phyloP scores from a whole-genome alignment of 352 stramenopile species.

The Peronospora destructor region DNA sequence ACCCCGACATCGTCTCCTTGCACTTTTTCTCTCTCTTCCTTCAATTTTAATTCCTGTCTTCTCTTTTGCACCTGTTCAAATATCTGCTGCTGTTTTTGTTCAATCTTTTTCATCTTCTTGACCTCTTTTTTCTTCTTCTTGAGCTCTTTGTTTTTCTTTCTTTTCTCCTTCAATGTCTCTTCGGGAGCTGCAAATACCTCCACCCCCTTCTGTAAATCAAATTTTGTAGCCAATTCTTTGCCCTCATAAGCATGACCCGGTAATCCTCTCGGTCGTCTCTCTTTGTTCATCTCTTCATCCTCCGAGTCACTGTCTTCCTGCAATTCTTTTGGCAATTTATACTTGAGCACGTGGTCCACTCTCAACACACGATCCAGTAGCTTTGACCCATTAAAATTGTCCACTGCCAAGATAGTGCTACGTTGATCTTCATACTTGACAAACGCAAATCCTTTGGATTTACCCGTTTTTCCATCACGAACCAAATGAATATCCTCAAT shows the following conservation, averaged over 20 bases:
- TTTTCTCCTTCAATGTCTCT: conserved; percentile 50
- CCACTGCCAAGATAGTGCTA: conserved; percentile 94
- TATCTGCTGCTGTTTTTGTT: conserved; percentile 45
- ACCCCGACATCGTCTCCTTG: conserved; percentile 4
- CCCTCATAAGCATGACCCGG: conserved; percentile 85
- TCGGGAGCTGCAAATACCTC: conserved; percentile 74
- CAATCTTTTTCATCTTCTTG: conserved; percentile 46
- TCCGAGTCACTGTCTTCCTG: conserved; percentile 71
- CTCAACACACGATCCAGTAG: conserved; percentile 90
- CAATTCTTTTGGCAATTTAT: conserved; percentile 91
- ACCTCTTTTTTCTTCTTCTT: conserved; percentile 48
- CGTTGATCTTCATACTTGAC: conserved; percentile 96
- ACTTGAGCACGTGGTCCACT: conserved; percentile 97
- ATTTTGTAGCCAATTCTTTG: conserved; percentile 68
- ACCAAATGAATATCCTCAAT: conserved; percentile 96
- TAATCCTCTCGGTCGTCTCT: conserved; percentile 35
- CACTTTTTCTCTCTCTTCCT: conserved; percentile 18
- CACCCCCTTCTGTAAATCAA: conserved; percentile 68
- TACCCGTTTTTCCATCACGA: conserved; percentile 93
- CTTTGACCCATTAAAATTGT: conserved; percentile 93
- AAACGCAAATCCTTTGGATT: conserved; percentile 94
- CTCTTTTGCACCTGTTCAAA: conserved; percentile 45
- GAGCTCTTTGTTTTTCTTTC: conserved; percentile 49
- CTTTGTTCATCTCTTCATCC: conserved; percentile 26
- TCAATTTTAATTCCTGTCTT: conserved; percentile 28